Conservation (phyloP, 139 green algal species). For the Chlamydomonas sphaeroides region DNA sequence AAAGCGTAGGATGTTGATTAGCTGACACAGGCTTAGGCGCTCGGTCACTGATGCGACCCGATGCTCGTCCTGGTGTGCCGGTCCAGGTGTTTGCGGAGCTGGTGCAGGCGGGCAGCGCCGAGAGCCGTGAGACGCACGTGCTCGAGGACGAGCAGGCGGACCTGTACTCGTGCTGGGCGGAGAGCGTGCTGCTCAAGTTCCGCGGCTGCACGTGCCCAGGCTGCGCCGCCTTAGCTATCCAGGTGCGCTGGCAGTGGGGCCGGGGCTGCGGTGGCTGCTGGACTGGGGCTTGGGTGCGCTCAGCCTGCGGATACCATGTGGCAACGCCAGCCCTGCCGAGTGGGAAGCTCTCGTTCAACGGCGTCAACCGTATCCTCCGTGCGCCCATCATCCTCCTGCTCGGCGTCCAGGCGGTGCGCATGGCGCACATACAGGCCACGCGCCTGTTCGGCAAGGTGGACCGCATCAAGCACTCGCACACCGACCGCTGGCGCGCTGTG, state of each 20-base stretch:
- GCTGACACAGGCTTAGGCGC: no score
- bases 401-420: constrained; percentile 61
- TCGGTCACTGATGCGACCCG: no score
- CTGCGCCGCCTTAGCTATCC: constrained; percentile 68
- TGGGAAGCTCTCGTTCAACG: no score
- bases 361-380: no score
- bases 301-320: no score
- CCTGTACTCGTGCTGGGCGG: constrained; percentile 76
- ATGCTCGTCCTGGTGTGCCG: no score
- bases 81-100: constrained; percentile 51
- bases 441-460: constrained; percentile 64
- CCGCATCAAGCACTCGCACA: constrained; percentile 32
- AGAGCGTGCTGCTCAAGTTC: constrained; percentile 76
- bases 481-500: constrained; percentile 52
- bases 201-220: constrained; percentile 72
- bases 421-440: constrained; percentile 67
- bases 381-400: no score
- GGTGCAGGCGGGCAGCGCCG: constrained; percentile 15
- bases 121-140: constrained; percentile 50
- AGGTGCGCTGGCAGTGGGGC: constrained; percentile 1
- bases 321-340: no score
- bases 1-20: no score
- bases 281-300: no score
- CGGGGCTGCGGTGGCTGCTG: no score
- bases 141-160: constrained; percentile 75